phyloP scores from a whole-genome alignment of 2,329 filamentous ascomycete species.

The Aspergillus jensenii region DNA sequence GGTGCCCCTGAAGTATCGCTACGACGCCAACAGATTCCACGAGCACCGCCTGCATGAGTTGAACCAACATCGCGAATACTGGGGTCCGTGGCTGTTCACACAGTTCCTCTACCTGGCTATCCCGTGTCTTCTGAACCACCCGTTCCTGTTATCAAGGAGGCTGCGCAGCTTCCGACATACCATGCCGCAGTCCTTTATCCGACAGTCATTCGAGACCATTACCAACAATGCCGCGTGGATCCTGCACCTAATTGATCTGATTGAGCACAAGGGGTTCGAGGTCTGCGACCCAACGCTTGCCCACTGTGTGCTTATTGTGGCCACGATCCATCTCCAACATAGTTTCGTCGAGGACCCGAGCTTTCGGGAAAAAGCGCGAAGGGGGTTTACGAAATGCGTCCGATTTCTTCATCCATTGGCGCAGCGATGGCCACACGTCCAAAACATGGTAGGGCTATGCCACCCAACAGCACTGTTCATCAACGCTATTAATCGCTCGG shows the following conservation, averaged over 20 bases:
- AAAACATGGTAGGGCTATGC: conserved; percentile 10
- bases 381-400: conserved; percentile 47
- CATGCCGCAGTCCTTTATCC: conserved; percentile 56
- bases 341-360: conserved; percentile 48
- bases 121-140: conserved; percentile 55
- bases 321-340: conserved; percentile 55
- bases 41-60: conserved; percentile 38
- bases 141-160: conserved; percentile 53
- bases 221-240: conserved; percentile 55
- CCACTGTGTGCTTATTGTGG: conserved; percentile 53
- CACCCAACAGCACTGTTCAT: background rate
- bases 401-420: conserved; percentile 45
- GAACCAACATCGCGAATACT: conserved; percentile 50
- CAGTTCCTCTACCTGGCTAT: conserved; percentile 56
- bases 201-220: conserved; percentile 54
- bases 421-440: conserved; percentile 47
- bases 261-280: conserved; percentile 46
- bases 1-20: conserved; percentile 39
- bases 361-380: conserved; percentile 44
- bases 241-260: conserved; percentile 51
- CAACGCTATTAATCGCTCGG: background rate
- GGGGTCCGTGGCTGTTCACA: conserved; percentile 54
- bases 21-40: conserved; percentile 14
- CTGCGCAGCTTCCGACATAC: conserved; percentile 53
- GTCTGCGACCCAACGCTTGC: conserved; percentile 50